Evolutionary conservation across 345 rosid species (phyloP).

Genomic region (Hypericum androsaemum): DNA sequence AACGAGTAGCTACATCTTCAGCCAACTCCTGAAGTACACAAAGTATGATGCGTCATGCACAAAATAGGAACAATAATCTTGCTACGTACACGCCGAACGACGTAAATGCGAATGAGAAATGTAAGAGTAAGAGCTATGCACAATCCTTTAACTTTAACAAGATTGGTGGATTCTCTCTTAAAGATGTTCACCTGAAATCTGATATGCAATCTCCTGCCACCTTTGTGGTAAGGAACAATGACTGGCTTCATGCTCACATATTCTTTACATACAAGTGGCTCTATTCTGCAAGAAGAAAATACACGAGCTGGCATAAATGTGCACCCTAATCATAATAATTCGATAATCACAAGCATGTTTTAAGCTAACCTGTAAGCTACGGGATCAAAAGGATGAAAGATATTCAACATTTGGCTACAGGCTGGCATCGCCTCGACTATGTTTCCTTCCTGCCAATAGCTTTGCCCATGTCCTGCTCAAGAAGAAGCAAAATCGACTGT

Average conservation of each 20-base stretch:
- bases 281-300: conserved; percentile 46
- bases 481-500: too few species aligned
- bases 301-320: background rate
- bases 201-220: conserved; percentile 92
- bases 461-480: conserved; percentile 62
- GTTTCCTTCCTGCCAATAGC: conserved; percentile 78
- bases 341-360: background rate
- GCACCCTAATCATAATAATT: background rate
- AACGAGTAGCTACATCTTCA: conserved; percentile 68
- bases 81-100: too few species aligned
- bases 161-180: too few species aligned
- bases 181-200: conserved; percentile 61
- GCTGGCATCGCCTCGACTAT: conserved; percentile 86
- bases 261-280: conserved; percentile 91
- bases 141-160: background rate
- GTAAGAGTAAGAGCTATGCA: background rate
- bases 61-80: too few species aligned
- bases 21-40: conserved; percentile 52
- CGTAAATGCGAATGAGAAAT: background rate
- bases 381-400: conserved; percentile 95
- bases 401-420: conserved; percentile 91
- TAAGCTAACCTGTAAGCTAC: conserved; percentile 84
- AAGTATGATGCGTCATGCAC: background rate
- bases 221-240: conserved; percentile 87
- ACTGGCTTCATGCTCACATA: conserved; percentile 58